Base-by-base conservation (phyloP, 116 monocot species). In the Thalassia testudinum region DNA sequence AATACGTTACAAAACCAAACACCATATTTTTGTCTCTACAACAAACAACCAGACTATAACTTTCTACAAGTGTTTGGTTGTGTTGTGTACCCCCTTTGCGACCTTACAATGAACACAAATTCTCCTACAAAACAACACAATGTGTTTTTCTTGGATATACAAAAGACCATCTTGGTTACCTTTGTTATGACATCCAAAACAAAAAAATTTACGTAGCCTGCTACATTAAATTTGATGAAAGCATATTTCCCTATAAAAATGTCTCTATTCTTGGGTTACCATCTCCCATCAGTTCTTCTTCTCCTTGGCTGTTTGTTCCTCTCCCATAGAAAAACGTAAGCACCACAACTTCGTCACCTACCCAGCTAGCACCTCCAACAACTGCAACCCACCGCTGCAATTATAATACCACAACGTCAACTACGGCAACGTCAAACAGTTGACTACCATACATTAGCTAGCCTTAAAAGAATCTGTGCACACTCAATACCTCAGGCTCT, bases 111-210 rank as follows among this genome's bases (percentile, higher is more conserved):
- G 0, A 2, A 1, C 54, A 30, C 17, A 54, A 54, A n/a, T 37
- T 54, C 15, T 2, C 1, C 11, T 54, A 34, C 12, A 1, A 12
- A 0, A 27, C 54, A 5, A 17, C 16, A 1, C 8, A 19, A 0
- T 54, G 18, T 37, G 54, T 54, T 16, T 54, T 54, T 27, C 18
- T 54, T 1, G 28, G 54, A 29, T 54, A 54, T 21, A 5, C 7
- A 34, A 0, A 0, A 0, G 0, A 24, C 0, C 34, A 54, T 20
- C 28, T 8, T 12, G 54, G 54, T 17, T 54, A 54, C 21, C 24
- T 18, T 1, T 54, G 54, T 21, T 20, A 27, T 20, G n/a, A 54
- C 17, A 0, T 12, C 12, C 8, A 5, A 2, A 54, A 15, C 2
- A 17, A 17, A 5, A 3, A 15, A 1, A 12, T 54, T 0, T 54